Evolutionary conservation across 345 rosid species (phyloP), one percentile per base, ranked within the genome.

Genomic region (Eucalyptus polybractea): DNA sequence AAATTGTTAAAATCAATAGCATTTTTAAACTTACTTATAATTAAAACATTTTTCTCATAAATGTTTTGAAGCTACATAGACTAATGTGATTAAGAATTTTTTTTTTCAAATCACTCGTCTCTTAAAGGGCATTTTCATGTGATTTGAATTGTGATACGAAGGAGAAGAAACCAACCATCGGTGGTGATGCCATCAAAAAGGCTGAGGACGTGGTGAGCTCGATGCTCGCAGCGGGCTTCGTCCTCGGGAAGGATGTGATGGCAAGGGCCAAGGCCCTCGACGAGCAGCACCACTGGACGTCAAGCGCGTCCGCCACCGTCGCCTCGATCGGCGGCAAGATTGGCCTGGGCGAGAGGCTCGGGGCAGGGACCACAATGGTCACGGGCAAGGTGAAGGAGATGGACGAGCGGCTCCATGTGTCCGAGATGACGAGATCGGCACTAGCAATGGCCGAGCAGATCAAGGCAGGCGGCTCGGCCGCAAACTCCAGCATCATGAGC

Each of bases 171-270:
- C 87, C 89, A 53, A 76, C 45, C 27, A 76, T 37, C 7, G 8
- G 83, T 0, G 47, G 83, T 1, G 47, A 92, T 58, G 89, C 90
- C 15, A 90, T 92, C n/a, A 88, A 60, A 87, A 95, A 90, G 93
- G 95, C 95, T 53, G 95, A 93, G 91, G 95, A 94, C 45, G 91
- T 93, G 86, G 94, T 95, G n/a, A 95, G 94, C 90, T 91, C 90
- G 45, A 92, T 94, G 96, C 92, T 95, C 40, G 95, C 95, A 25
- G 92, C 90, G 90, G 95, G 96, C 37, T 94, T 89, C 89, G 91
- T 92, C 80, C 91, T 95, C 88, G 95, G 95, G 65, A 95, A 94
- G 90, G 95, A 95, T 87, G 95, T 95, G 25, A 25, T 95, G 86
- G 89, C 85, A 87, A 92, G 89, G 89, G 94, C 93, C 80, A 95